These are phyloP conservation scores for Xylaria multiplex DNA, from an alignment of 2,329 filamentous ascomycete genomes.

Conservation along the genomic window DNA sequence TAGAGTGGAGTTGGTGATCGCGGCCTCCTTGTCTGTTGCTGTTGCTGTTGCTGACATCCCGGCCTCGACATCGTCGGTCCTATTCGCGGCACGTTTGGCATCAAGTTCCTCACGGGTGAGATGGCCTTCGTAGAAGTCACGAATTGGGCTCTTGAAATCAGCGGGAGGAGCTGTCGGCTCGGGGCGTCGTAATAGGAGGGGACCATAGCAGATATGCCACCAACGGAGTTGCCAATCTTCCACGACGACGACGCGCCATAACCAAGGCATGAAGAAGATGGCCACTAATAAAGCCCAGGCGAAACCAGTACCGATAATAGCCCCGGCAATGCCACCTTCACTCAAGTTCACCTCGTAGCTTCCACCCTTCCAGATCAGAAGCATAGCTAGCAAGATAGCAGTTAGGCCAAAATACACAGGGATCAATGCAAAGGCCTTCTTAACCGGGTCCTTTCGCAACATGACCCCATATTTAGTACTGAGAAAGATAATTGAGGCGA, in stretches of 20 bases:
- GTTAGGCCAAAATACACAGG: constrained; percentile 69
- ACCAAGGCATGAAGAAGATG: constrained; percentile 67
- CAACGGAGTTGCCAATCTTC: constrained; percentile 69
- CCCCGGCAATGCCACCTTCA: constrained; percentile 60
- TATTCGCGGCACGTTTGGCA: constrained; percentile 49
- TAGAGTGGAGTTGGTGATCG: constrained; percentile 30
- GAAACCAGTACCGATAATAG: constrained; percentile 63
- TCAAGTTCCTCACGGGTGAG: constrained; percentile 64
- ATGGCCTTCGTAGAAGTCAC: constrained; percentile 67
- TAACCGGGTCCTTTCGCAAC: constrained; percentile 62
- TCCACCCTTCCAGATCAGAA: constrained; percentile 68
- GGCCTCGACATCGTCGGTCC: constrained; percentile 43
- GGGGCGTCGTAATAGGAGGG: constrained; percentile 60
- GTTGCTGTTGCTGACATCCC: constrained; percentile 26
- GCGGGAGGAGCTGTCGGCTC: constrained; percentile 56
- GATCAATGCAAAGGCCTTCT: constrained; percentile 62
- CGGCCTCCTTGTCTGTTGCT: constrained; percentile 32
- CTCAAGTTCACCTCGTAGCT: constrained; percentile 59
- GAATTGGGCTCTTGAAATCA: constrained; percentile 54
- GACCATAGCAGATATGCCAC: constrained; percentile 63
- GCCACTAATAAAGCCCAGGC: constrained; percentile 60
- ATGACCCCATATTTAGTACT: constrained; percentile 67
- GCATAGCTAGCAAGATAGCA: constrained; percentile 64
- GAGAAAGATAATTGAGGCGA: constrained; percentile 65
- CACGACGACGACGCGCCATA: constrained; percentile 67